phyloP scores from a whole-genome alignment of 768 basidiomycete genomes.

The Lactarius trivialis region DNA sequence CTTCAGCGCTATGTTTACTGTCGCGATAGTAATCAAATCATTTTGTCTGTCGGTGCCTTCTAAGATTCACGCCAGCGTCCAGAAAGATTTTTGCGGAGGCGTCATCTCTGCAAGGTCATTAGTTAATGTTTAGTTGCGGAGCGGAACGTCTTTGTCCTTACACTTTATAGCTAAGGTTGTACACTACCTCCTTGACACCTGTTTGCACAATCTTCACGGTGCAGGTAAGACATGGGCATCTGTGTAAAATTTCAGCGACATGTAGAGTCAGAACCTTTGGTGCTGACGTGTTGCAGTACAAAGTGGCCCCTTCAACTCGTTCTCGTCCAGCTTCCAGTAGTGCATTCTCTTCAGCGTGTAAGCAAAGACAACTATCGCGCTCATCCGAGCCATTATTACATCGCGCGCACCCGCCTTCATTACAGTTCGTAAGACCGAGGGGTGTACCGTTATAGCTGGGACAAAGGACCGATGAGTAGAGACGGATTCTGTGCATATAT shows the following conservation, averaged over 20 bases:
- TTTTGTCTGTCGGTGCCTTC: conserved; percentile 54
- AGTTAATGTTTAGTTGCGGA: not conserved
- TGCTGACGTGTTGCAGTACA: conserved; percentile 97
- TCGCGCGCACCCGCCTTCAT: conserved; percentile 79
- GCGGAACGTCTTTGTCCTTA: conserved; percentile 37
- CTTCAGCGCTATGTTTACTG: not conserved
- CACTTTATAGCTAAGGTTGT: conserved; percentile 95
- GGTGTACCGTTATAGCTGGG: conserved; percentile 93
- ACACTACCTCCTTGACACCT: conserved; percentile 87
- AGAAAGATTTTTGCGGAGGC: conserved; percentile 72
- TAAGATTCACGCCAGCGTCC: conserved; percentile 75
- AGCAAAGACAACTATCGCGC: conserved; percentile 78
- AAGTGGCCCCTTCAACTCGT: conserved; percentile 73
- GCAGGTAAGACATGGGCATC: conserved; percentile 97
- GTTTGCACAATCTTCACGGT: conserved; percentile 97
- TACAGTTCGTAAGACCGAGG: conserved; percentile 82
- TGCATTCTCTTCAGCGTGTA: conserved; percentile 98
- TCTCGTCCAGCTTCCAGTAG: conserved; percentile 91
- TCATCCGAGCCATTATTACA: conserved; percentile 65
- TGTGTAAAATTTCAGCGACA: conserved; percentile 30
- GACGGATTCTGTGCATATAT: not conserved
- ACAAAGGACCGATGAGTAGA: conserved; percentile 1
- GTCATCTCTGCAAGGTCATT: conserved; percentile 53
- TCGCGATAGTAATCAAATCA: not conserved
- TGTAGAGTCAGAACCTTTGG: conserved; percentile 3